Evolutionary conservation across 2,329 filamentous ascomycete species (phyloP), one percentile per base, ranked within the genome.

Genomic region (Colletotrichum graminicola): DNA sequence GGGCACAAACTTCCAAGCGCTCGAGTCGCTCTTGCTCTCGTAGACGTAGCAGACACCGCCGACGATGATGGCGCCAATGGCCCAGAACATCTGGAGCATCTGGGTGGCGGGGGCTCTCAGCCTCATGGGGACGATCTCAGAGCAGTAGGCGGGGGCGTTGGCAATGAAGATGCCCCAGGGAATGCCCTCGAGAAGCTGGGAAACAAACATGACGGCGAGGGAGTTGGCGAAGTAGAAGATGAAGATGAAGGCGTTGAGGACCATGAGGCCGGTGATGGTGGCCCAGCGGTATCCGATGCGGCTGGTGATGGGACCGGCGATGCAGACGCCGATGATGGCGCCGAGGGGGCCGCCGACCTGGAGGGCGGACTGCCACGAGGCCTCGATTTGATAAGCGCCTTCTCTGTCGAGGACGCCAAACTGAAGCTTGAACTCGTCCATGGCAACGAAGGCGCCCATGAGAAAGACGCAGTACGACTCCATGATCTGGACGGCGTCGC

Each of bases 131-230:
- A 89, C 87, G 67, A 91, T 89, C 78, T 91, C 89, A 76, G 80
- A 81, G 79, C 85, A 88, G 81, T 91, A 91, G 8, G 89, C 89
- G 0, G 89, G 89, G 5, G 89, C 85, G 77, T 90, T 90, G 77
- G 89, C 88, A 74, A 90, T 89, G 78, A 91, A 91, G 76, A 91
- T 86, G 34, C 89, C 89, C 89, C 89, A 91, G 2, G 89, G 89
- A 5, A 91, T 76, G 72, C 89, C 89, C 78, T 90, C 88, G 57
- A 91, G 83, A 66, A 89, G 79, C 81, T 91, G 89, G 47, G 84
- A 81, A 5, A 83, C 83, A 75, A 90, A 85, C 70, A 87, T 79
- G 73, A 87, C 78, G 1, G 77, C 75, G 8, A 82, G 77, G 64
- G 79, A 82, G 68, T 84, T 77, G 75, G 78, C 85, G 67, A 85